Conservation (phyloP, 352 stramenopile genomes). For the Pythium dissotocum region DNA sequence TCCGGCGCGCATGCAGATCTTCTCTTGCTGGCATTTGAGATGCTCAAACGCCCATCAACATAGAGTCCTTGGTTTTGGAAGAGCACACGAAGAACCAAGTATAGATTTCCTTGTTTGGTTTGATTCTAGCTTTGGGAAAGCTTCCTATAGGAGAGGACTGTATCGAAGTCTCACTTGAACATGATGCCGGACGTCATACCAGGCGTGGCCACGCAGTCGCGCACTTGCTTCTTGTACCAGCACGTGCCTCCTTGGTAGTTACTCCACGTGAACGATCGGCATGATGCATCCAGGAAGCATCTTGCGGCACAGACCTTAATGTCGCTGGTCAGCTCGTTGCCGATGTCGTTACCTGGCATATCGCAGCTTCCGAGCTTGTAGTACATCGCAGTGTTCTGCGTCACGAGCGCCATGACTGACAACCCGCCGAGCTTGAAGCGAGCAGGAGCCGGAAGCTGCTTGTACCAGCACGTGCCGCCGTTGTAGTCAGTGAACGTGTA, state of each 20-base stretch:
- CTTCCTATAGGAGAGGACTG: no score
- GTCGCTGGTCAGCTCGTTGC: not conserved
- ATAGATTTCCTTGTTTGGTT: not conserved
- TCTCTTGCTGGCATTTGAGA: not conserved
- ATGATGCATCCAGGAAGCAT: not conserved
- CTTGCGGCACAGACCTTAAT: not conserved
- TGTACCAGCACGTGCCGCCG: conserved; percentile 54
- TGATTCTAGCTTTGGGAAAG: no score
- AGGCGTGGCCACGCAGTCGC: not conserved
- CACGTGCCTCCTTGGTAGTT: not conserved
- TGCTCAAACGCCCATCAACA: no score
- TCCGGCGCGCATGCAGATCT: not conserved
- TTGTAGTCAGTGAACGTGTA: conserved; percentile 48
- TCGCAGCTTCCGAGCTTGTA: conserved; percentile 5
- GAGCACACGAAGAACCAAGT: not conserved
- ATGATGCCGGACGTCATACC: conserved; percentile 7
- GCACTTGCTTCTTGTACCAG: conserved; percentile 3
- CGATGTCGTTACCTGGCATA: conserved; percentile 8
- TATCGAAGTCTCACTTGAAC: not conserved
- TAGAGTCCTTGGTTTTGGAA: no score
- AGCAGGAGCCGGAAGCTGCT: conserved; percentile 15
- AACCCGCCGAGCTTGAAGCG: not conserved
- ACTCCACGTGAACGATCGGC: conserved; percentile 15
- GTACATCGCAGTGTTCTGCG: not conserved
- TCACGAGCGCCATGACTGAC: not conserved